Conservation (phyloP, 2,329 filamentous ascomycete genomes). For the Hirsutella rhossiliensis region DNA sequence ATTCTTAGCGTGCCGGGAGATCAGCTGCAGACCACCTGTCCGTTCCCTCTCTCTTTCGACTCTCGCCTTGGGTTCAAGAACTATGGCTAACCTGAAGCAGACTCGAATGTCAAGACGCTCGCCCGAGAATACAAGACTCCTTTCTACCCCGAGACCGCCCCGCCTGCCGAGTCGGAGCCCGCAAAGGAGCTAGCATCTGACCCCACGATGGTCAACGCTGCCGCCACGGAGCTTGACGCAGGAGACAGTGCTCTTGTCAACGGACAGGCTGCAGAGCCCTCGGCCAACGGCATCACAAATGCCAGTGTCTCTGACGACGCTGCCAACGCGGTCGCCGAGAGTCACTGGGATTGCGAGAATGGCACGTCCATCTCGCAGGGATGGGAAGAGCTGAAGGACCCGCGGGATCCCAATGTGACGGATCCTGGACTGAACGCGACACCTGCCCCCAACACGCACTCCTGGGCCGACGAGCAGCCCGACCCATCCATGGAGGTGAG, state of each 20-base stretch:
- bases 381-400: slow-evolving; percentile 59
- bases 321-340: slow-evolving; percentile 50
- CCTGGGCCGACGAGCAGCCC: slow-evolving; percentile 74
- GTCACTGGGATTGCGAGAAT: slow-evolving; percentile 48
- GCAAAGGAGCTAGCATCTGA: slow-evolving; percentile 36
- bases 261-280: slow-evolving; percentile 23
- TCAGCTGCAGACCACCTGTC: slow-evolving; percentile 59
- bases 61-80: background rate
- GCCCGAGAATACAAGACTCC: slow-evolving; percentile 39
- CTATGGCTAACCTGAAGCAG: slow-evolving; percentile 14
- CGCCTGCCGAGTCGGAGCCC: slow-evolving; percentile 19
- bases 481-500: slow-evolving; percentile 35
- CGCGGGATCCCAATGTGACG: slow-evolving; percentile 62
- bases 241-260: slow-evolving; percentile 29
- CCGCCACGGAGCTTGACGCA: slow-evolving; percentile 53
- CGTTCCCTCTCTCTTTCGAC: slow-evolving; percentile 20
- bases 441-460: slow-evolving; percentile 48
- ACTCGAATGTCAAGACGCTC: slow-evolving; percentile 29
- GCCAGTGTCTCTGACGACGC: slow-evolving; percentile 38
- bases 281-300: slow-evolving; percentile 32
- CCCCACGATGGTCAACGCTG: slow-evolving; percentile 54
- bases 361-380: slow-evolving; percentile 43
- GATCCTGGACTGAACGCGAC: slow-evolving; percentile 52
- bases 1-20: slow-evolving; percentile 55
- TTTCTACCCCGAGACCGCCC: slow-evolving; percentile 18